Evolutionary conservation across 441 rosid species (phyloP), one percentile per base, ranked within the genome.

Genomic region (Capsella rubella): DNA sequence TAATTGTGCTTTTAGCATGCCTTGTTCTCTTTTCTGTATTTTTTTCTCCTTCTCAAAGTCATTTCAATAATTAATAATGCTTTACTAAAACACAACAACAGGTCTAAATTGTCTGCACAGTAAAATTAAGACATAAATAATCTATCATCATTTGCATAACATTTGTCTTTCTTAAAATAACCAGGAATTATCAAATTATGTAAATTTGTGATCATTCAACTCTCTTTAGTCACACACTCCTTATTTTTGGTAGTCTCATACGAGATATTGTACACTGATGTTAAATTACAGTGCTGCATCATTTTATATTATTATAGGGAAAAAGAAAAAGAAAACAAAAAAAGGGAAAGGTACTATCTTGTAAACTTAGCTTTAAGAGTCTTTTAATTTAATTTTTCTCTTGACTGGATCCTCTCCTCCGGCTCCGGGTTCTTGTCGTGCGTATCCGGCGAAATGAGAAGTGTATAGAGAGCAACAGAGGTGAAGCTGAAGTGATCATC

Each of bases 401-500:
- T 32, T 74, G 69, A 60, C 63, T 75, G 68, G 50, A 53, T 45
- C 57, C 27, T 59, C 27, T 25, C 32, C 43, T 43, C 58, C 51
- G 64, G 74, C 43, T 43, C 58, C 51, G 64, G 74, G 58, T 75
- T 61, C 70, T 45, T 62, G 79, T 53, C 74, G 74, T 75, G 69
- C 43, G 69, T 68, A 75, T 68, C 73, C 64, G 69, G 69, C 74
- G 74, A 75, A 6, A 61, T 60, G 64, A 39, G 12, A 37, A 59
- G 49, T 59, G 49, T 61, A 18, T 12, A 14, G 74, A 14, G 74
- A 59, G 53, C 52, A 73, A 74, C 67, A 74, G 57, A 73, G 51
- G 28, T 53, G 72, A 55, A 55, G 34, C 14, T 73, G 65, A 37
- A 28, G 40, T 1, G 32, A 47, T 47, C 51, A 47, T 47, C 51